Base-by-base conservation (phyloP, 208 protist genomes). In the Leptomonas pyrrhocoris region DNA sequence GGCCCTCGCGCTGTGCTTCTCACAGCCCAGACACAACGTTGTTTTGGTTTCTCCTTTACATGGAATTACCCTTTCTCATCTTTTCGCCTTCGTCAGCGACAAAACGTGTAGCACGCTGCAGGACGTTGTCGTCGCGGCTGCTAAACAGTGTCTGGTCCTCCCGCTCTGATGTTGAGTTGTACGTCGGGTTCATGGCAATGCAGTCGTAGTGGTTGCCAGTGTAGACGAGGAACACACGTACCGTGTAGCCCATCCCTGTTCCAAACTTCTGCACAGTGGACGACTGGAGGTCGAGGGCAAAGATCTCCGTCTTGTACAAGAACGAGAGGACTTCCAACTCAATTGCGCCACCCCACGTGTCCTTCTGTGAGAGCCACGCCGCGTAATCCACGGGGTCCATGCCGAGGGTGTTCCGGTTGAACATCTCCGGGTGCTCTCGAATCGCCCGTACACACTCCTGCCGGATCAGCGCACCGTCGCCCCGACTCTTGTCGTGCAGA, bases 191-290 rank as follows among this genome's bases (percentile, higher is more conserved):
- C 83, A 98, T 86, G 28, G 89, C 92, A 36, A 98, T 89, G 43
- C 90, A 92, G 68, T 98, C 97, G 81, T 97, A 98, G 80, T 98
- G 97, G 60, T 93, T 89, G 19, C 96, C 96, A 13, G 92, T 97
- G 73, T 97, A 98, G 2, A 98, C 84, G 54, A 98, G 67, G 78
- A 97, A 97, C 5, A 66, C 84, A 13, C 89, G 83, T 40, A 89
- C 77, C 30, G 66, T 86, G 85, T 97, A 98, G 31, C 73, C 84
- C 56, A 76, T 63, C n/a, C 82, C 87, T 13, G 94, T 79, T 36
- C 97, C 97, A 74, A 94, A 97, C 30, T 71, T 68, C 68, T 95
- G 76, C 64, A 96, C 73, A 2, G 77, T 83, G 18, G 70, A 74
- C 0, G 89, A 97, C 77, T 95, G 74, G 43, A 96, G 68, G 65